Conservation (phyloP, 2,329 filamentous ascomycete species). For the Monascus ruber region DNA sequence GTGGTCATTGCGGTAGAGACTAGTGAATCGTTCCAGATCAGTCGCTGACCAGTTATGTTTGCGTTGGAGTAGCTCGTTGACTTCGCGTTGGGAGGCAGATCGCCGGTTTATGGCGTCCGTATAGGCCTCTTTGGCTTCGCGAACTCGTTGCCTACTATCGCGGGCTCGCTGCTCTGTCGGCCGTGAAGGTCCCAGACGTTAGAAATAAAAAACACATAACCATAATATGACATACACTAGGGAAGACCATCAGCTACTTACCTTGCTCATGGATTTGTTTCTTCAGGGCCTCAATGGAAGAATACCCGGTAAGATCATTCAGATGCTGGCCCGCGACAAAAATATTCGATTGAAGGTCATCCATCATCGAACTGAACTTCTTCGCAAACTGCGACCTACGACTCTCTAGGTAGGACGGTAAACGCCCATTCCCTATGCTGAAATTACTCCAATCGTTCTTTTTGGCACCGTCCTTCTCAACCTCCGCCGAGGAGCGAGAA, state of each 20-base stretch:
- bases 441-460: not conserved
- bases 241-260: conserved; percentile 16
- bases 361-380: conserved; percentile 65
- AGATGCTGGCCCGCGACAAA: conserved; percentile 77
- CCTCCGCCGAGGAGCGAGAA: conserved; percentile 3
- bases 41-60: conserved; percentile 82
- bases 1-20: conserved; percentile 84
- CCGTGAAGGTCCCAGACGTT: not conserved
- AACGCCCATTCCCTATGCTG: conserved; percentile 8
- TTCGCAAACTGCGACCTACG: conserved; percentile 48
- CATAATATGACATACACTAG: too few species aligned
- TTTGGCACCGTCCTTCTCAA: conserved; percentile 5
- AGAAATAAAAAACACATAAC: not conserved
- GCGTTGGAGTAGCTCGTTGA: conserved; percentile 82
- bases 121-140: conserved; percentile 61
- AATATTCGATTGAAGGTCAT: conserved; percentile 73
- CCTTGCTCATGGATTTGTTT: conserved; percentile 59
- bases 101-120: conserved; percentile 73
- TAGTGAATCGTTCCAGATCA: conserved; percentile 90
- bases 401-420: conserved; percentile 28
- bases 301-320: conserved; percentile 91
- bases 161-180: conserved; percentile 41
- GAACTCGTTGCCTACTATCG: conserved; percentile 52
- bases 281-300: conserved; percentile 78
- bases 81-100: conserved; percentile 84